Base-by-base conservation (phyloP, 208 protist genomes). In the Trypanosoma mega region DNA sequence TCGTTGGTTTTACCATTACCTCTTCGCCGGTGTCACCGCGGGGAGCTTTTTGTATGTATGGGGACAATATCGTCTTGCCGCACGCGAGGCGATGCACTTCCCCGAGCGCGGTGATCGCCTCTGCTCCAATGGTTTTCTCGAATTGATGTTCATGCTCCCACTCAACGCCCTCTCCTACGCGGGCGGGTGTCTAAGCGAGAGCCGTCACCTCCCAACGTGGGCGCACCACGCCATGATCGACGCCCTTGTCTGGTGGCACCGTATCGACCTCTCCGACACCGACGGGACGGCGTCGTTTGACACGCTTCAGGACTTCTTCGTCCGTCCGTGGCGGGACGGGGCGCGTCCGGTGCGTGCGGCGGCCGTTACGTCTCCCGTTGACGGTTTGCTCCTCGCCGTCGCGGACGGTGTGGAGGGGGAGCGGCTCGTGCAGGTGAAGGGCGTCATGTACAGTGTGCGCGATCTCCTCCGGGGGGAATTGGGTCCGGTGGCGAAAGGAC, bases 241-340 rank as follows among this genome's bases (percentile, higher is more conserved):
- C 3, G 60, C 34, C 0, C n/a, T 90, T 14, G 51, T 87, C 16
- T 63, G 72, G 64, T 85, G 65, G 59, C 90, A 87, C 52, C 60
- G 50, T 16, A 45, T 95, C 18, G 72, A 87, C 45, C 59, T 87
- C 55, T 56, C 63, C 0, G 78, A 88, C 21, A 66, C 50, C 9
- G 62, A 48, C n/a, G n/a, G 36, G 21, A 56, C 34, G 20, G 53
- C 11, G 33, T 78, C 7, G n/a, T 90, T 88, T 39, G 61, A 55
- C 2, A 80, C 82, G 8, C 63, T 92, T 37, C 82, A 95, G 57
- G 74, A 92, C 33, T 95, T 95, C 55, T 95, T 89, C 72, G 70
- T 72, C 0, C 85, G 89, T 12, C 53, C 59, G 55, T 93, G 85
- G 86, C 65, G 49, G 16, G 16, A 59, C 6, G 78, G 46, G 24